Base-by-base conservation (phyloP, 768 basidiomycete species). In the Tylopilus rubrobrunneus region DNA sequence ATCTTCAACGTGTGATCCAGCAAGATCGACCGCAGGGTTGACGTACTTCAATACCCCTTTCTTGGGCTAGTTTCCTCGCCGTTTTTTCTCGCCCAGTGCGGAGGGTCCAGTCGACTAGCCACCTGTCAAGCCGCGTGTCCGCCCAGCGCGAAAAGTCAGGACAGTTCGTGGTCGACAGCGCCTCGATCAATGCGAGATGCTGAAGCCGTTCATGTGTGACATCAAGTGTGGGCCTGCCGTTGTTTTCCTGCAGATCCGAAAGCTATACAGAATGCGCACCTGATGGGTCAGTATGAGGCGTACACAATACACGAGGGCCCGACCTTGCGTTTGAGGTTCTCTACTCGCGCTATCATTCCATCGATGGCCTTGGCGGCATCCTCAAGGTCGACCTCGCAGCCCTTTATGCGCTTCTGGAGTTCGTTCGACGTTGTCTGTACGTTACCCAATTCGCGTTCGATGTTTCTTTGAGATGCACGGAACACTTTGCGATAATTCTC, bases 41-140 rank as follows among this genome's bases (percentile, higher is more conserved):
- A 69, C 81, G 60, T 67, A 89, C 92, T 76, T 94, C 88, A 55
- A 98, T 88, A 19, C 78, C 77, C 67, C 82, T 85, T 57, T 90
- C 84, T 58, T 80, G 77, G 21, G 93, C 89, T 44, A 98, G 80
- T 58, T 77, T 77, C 61, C 77, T 76, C 2, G 97, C 95, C 1
- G 92, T 86, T 61, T 81, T 78, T 59, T 86, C 82, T 62, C 86
- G 86, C 31, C 89, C 92, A 36, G 78, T 82, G 51, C 95, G 78
- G 44, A 98, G 74, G 34, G 87, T 81, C 88, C 96, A 96, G 67
- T 99, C 97, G 3, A 96, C 87, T 33, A 98, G 76, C 86, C 92
- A 96, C 57, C 94, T 75, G 65, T 93, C 87, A 12, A 98, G 73
- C 47, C 92, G 76, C 42, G 77, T 84, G 62, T 90, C 85, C 8